These are phyloP conservation scores for Scutellaria barbata DNA, from an alignment of 257 asterid species.

Conservation along the genomic window DNA sequence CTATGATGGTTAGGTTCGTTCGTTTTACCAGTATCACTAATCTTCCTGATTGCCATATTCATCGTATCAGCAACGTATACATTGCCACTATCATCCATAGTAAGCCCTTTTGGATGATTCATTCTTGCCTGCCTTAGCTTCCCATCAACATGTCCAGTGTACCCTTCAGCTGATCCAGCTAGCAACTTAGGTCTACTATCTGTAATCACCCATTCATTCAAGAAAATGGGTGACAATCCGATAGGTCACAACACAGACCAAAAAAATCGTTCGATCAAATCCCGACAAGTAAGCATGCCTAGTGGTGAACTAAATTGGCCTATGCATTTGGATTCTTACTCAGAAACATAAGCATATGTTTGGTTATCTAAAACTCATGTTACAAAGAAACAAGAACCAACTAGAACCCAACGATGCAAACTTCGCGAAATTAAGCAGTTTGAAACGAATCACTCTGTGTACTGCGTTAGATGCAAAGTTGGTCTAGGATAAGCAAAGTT, in stretches of 20 bases:
- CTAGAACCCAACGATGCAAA: neutral
- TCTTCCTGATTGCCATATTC: conserved; percentile 92
- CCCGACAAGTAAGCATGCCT: neutral
- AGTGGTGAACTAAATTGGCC: neutral
- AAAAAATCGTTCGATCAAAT: neutral
- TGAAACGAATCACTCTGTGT: conserved; percentile 27
- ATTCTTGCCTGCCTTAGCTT: conserved; percentile 84
- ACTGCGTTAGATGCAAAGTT: conserved; percentile 39
- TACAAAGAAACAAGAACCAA: neutral
- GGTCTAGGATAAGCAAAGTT: conserved; percentile 30
- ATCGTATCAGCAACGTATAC: conserved; percentile 87
- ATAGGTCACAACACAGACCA: neutral
- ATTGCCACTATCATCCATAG: conserved; percentile 82
- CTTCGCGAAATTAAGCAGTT: neutral
- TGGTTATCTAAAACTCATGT: too few relatives aligned
- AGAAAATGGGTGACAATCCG: neutral
- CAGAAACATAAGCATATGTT: conserved; percentile 10
- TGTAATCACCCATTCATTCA: conserved; percentile 40
- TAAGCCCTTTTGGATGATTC: conserved; percentile 90
- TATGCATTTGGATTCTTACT: conserved; percentile 20
- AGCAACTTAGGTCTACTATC: conserved; percentile 93
- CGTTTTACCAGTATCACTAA: conserved; percentile 68
- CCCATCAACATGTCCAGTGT: conserved; percentile 92
- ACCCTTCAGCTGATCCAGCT: conserved; percentile 91
- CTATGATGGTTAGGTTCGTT: conserved; percentile 1